Percentiles rank a stretch among this genome's conserved stretches.
Evolutionary conservation across 805 yeast species (phyloP).

Genomic region (Ascoidea asiatica): DNA sequence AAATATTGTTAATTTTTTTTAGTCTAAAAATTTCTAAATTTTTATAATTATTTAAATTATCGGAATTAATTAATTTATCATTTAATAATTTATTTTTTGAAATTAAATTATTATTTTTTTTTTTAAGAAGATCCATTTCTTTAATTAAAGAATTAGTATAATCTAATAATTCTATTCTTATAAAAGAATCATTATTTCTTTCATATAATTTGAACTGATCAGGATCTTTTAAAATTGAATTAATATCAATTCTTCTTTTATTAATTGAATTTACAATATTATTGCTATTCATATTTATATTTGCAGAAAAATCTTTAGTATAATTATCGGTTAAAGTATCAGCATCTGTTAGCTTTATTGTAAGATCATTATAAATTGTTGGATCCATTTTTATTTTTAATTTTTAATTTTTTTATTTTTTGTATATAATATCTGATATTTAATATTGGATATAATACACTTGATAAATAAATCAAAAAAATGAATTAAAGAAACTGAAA

Average conservation of each 20-base stretch:
- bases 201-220: conserved; percentile 4
- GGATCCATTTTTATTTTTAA: no score
- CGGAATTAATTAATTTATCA: conserved; percentile 8
- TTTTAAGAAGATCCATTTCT: conserved; percentile 3
- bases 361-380: no score
- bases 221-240: conserved; percentile 8
- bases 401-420: no score
- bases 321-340: no score
- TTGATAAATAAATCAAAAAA: no score
- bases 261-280: no score
- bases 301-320: no score
- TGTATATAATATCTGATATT: no score
- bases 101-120: conserved; percentile 4
- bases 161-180: conserved; percentile 9
- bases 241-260: conserved; percentile 3
- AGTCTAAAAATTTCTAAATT: conserved; percentile 8
- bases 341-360: no score
- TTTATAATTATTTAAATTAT: conserved; percentile 7
- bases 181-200: conserved; percentile 6
- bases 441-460: no score
- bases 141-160: conserved; percentile 6
- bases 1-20: conserved; percentile 1
- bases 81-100: conserved; percentile 5
- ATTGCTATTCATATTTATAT: no score
- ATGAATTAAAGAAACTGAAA: no score